Percentiles rank a stretch among this genome's conserved stretches.
phyloP scores from a whole-genome alignment of 2,329 filamentous ascomycete species.

The Bipolaris cookei region DNA sequence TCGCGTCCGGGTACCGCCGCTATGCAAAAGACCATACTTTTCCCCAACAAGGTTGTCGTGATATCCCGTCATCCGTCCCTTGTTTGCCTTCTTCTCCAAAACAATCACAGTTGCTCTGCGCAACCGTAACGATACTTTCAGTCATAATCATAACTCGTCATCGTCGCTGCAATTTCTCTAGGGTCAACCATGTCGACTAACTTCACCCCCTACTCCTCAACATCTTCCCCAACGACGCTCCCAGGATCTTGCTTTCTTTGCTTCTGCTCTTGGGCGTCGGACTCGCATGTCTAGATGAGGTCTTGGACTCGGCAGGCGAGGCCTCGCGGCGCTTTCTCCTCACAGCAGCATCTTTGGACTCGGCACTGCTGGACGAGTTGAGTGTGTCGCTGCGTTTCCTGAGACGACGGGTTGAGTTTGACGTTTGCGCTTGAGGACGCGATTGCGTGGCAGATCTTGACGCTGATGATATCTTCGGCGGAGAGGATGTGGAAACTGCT shows the following conservation, averaged over 20 bases:
- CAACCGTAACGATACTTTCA: not conserved
- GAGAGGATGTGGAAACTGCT: not conserved
- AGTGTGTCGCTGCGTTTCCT: conserved; percentile 34
- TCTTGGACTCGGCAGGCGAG: conserved; percentile 19
- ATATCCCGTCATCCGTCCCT: not conserved
- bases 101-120: not conserved
- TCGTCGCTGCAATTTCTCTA: not conserved
- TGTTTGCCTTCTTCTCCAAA: not conserved
- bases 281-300: conserved; percentile 19
- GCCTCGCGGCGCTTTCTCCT: conserved; percentile 16
- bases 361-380: conserved; percentile 22
- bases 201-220: conserved; percentile 18
- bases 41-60: not conserved
- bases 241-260: conserved; percentile 10
- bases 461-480: not conserved
- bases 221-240: conserved; percentile 19
- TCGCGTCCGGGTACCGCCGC: too few relatives aligned
- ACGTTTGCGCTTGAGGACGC: conserved; percentile 2
- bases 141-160: not conserved
- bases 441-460: conserved; percentile 3
- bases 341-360: conserved; percentile 12
- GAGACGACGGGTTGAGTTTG: conserved; percentile 18
- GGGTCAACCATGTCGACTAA: not conserved
- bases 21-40: not conserved
- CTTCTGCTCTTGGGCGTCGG: conserved; percentile 17